Evolutionary conservation across 495 filamentous ascomycete genomes (phyloP), one percentile per base, ranked within the genome.

Genomic region (Lentithecium fluviatile): DNA sequence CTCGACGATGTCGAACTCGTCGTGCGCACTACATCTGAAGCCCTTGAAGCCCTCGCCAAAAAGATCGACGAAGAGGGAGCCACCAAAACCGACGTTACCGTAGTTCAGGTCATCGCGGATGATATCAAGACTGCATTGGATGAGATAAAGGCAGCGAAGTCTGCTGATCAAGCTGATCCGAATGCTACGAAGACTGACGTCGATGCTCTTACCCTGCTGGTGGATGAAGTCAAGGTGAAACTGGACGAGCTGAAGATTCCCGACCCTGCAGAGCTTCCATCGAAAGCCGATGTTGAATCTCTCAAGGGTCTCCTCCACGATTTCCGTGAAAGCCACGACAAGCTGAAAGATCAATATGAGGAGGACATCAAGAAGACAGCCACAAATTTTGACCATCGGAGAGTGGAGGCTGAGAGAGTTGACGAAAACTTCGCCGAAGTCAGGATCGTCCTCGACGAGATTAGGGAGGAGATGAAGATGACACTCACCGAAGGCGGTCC

Each of bases 371-470:
- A 89, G 21, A 74, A 85, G 25, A 90, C 85, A n/a, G 82, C 85
- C 8, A 88, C 90, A 71, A 83, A 85, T 0, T 84, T 96, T 19
- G 89, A 95, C 58, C 87, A 90, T 42, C 86, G 91, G 32, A 86
- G 84, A 63, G 73, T 79, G 24, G 85, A 88, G 62, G 82, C 84
- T 40, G 82, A 79, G 52, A 80, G 75, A 19, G 70, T 87, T 8
- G 76, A 80, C 13, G 78, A 83, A 43, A 80, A 79, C 61, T 82
- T 89, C 32, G 79, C 81, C 13, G 83, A 82, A 49, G 76, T 86
- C 19, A 83, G 80, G 63, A 64, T 71, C 23, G 74, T 82, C 19
- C 72, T 89, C 4, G 74, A 80, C 10, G 81, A 83, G 38, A 76
- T 88, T 17, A 85, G 86, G 46, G 83, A 86, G 24, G 86, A 90